Conservation (phyloP, 129 eudicot genomes). For the Tagetes erecta region DNA sequence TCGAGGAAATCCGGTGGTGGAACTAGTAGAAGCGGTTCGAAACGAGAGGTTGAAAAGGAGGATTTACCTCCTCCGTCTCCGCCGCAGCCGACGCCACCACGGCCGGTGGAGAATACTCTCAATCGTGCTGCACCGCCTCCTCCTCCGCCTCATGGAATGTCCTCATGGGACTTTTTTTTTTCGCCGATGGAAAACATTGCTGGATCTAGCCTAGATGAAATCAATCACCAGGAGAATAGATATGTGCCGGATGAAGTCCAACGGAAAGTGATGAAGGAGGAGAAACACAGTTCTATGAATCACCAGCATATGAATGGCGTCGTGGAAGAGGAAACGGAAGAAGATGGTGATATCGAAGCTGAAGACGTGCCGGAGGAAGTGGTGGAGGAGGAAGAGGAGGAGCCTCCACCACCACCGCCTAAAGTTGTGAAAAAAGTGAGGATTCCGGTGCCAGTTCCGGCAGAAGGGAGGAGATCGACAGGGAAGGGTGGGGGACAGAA, state of each 20-base stretch:
- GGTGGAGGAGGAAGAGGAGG: conserved; percentile 45
- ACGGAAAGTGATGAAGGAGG: conserved; percentile 45
- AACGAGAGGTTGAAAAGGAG: conserved; percentile 39
- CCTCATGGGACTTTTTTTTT: conserved; percentile 65
- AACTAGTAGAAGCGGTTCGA: conserved; percentile 31
- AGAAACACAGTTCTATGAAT: conserved; percentile 25
- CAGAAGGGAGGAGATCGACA: conserved; percentile 43
- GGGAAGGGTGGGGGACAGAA: conserved; percentile 42
- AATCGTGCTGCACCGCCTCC: conserved; percentile 48
- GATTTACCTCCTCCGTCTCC: conserved; percentile 52
- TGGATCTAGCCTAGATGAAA: conserved; percentile 53
- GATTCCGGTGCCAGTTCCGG: conserved; percentile 35
- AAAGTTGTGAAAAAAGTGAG: conserved; percentile 52
- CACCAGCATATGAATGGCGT: conserved; percentile 19
- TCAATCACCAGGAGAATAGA: conserved; percentile 43
- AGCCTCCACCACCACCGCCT: conserved; percentile 48
- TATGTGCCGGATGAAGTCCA: conserved; percentile 43
- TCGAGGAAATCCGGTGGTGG: conserved; percentile 36
- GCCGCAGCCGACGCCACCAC: conserved; percentile 34
- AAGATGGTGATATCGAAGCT: conserved; percentile 33
- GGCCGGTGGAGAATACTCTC: conserved; percentile 8
- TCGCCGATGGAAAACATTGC: conserved; percentile 50
- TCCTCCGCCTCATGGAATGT: conserved; percentile 35
- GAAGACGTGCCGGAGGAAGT: conserved; percentile 32
- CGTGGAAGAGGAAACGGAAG: conserved; percentile 21